Conservation (phyloP, 441 rosid species). For the Pelargonium australe region DNA sequence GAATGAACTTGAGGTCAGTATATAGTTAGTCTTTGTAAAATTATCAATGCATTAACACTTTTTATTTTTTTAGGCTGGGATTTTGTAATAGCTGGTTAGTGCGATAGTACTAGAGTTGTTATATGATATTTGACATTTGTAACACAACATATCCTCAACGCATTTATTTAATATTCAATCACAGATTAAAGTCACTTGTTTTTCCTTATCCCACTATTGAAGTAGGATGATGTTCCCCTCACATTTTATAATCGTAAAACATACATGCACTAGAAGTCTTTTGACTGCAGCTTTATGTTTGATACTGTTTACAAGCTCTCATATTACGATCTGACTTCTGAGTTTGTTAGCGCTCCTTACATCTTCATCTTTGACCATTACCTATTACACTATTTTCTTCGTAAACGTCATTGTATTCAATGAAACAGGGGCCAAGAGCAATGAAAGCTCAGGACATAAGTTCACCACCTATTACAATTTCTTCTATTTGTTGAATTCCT, state of each 20-base stretch:
- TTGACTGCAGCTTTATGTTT: not conserved
- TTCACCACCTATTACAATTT: too few species aligned
- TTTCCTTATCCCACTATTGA: not conserved
- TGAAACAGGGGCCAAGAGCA: too few species aligned
- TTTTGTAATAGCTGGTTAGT: not conserved
- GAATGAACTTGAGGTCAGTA: conserved; percentile 57
- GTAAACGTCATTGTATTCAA: too few species aligned
- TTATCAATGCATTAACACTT: not conserved
- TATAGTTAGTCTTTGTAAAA: not conserved
- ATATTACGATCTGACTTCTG: too few species aligned
- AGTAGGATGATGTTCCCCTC: not conserved
- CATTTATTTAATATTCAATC: too few species aligned
- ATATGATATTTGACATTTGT: too few species aligned
- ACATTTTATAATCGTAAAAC: not conserved
- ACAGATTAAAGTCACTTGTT: not conserved
- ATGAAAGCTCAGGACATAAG: too few species aligned
- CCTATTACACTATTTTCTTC: not conserved
- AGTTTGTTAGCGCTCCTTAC: not conserved
- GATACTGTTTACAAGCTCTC: not conserved
- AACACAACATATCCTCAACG: not conserved
- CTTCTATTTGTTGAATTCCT: not conserved
- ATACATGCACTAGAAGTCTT: not conserved
- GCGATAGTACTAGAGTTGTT: too few species aligned
- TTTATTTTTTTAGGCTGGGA: not conserved
- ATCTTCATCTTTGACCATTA: not conserved